Conservation (phyloP, 208 protist genomes). For the Acanthamoeba sp. region DNA sequence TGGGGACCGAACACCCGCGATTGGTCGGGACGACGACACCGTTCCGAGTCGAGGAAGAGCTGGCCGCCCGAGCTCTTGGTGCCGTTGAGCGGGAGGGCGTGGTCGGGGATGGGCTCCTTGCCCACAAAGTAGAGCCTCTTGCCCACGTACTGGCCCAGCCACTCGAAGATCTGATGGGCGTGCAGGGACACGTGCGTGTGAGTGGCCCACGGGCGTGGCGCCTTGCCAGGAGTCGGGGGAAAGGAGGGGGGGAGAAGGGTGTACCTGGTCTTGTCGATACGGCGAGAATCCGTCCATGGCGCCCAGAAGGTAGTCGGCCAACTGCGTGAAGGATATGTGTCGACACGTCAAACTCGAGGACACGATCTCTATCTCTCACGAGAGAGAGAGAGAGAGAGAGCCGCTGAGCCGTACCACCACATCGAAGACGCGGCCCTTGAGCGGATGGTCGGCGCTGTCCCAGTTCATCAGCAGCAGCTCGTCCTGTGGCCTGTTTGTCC, state of each 20-base stretch:
- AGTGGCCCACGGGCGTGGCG: neutral
- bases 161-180: conserved; percentile 35
- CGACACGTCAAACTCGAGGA: neutral
- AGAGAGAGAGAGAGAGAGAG: neutral
- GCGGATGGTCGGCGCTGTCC: conserved; percentile 17
- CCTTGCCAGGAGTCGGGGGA: neutral
- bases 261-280: conserved; percentile 51
- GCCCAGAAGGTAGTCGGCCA: conserved; percentile 46
- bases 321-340: neutral
- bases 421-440: conserved; percentile 40
- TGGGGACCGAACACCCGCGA: too few relatives aligned
- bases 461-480: conserved; percentile 65
- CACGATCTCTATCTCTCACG: neutral
- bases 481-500: conserved; percentile 1
- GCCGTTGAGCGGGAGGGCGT: neutral
- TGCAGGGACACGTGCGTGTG: neutral
- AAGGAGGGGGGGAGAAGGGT: neutral
- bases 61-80: conserved; percentile 34
- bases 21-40: too few relatives aligned
- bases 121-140: conserved; percentile 64
- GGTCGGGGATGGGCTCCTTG: conserved; percentile 67
- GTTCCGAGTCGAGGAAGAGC: conserved; percentile 44
- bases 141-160: conserved; percentile 51
- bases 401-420: conserved; percentile 33
- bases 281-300: conserved; percentile 69